These are phyloP conservation scores for Thermochaetoides dissita DNA, from an alignment of 2,329 filamentous ascomycete genomes.

Conservation along the genomic window DNA sequence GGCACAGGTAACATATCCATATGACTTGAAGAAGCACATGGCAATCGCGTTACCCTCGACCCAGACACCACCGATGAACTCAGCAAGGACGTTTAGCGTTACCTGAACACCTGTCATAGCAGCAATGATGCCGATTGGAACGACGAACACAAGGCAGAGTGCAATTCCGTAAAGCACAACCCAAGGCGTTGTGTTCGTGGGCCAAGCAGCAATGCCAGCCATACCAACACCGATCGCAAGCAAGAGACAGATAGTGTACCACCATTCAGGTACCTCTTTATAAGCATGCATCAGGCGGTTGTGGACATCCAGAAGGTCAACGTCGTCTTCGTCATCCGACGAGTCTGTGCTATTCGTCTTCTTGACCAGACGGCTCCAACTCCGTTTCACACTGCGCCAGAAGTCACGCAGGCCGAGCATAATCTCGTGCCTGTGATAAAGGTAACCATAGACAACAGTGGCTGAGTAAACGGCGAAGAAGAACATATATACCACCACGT, in stretches of 20 bases:
- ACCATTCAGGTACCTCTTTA: conserved; percentile 32
- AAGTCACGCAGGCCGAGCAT: conserved; percentile 23
- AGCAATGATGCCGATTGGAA: conserved; percentile 32
- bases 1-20: conserved; percentile 15
- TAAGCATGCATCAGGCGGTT: conserved; percentile 33
- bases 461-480: conserved; percentile 30
- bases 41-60: conserved; percentile 15
- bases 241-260: conserved; percentile 25
- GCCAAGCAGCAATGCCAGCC: conserved; percentile 23
- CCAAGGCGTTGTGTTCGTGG: conserved; percentile 34
- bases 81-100: conserved; percentile 15
- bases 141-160: conserved; percentile 30
- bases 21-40: conserved; percentile 17
- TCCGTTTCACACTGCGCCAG: conserved; percentile 17
- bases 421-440: conserved; percentile 28
- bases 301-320: conserved; percentile 25
- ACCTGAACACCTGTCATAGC: conserved; percentile 26
- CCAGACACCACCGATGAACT: conserved; percentile 16
- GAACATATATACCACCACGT: conserved; percentile 22
- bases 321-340: conserved; percentile 2
- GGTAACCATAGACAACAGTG: conserved; percentile 25
- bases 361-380: not conserved
- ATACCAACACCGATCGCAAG: conserved; percentile 23
- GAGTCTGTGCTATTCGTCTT: not conserved
- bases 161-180: conserved; percentile 34